These are phyloP conservation scores for Tardiomyces depauwii DNA, from an alignment of 1,139 yeast species.

Conservation along the genomic window DNA sequence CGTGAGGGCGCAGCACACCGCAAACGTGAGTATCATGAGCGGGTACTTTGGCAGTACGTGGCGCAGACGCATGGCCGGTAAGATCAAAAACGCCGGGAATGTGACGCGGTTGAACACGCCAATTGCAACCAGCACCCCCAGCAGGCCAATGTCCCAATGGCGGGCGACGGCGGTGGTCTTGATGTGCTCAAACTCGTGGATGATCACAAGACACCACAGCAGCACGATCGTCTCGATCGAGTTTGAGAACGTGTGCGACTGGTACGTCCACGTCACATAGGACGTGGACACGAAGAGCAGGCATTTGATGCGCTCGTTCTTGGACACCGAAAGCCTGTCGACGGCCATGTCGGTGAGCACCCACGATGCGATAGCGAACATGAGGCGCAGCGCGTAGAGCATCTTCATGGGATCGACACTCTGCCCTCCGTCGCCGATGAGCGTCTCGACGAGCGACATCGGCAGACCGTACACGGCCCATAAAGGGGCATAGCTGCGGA, in stretches of 20 bases:
- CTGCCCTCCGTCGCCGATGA: slow-evolving; percentile 12
- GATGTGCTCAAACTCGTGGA: slow-evolving; percentile 23
- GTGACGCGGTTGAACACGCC: slow-evolving; percentile 84
- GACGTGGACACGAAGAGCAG: slow-evolving; percentile 62
- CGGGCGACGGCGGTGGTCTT: slow-evolving; percentile 15
- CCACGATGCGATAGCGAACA: slow-evolving; percentile 49
- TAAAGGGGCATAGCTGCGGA: slow-evolving; percentile 65
- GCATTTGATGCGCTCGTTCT: slow-evolving; percentile 54
- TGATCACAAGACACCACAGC: slow-evolving; percentile 39
- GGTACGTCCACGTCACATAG: slow-evolving; percentile 69
- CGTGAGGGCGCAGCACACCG: slow-evolving; percentile 6
- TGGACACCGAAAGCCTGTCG: slow-evolving; percentile 39
- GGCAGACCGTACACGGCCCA: slow-evolving; percentile 60
- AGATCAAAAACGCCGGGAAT: slow-evolving; percentile 57
- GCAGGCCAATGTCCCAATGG: slow-evolving; percentile 23
- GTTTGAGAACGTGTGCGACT: slow-evolving; percentile 83
- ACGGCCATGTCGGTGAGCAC: slow-evolving; percentile 39
- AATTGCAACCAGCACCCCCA: slow-evolving; percentile 47
- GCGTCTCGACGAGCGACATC: slow-evolving; percentile 23
- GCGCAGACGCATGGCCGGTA: slow-evolving; percentile 39
- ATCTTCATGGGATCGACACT: slow-evolving; percentile 27
- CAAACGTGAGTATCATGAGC: slow-evolving; percentile 12
- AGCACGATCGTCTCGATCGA: slow-evolving; percentile 68
- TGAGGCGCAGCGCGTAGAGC: slow-evolving; percentile 48
- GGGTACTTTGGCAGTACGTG: slow-evolving; percentile 19